These are phyloP conservation scores for Cyberlindnera subsufficiens DNA, from an alignment of 805 yeast genomes.

Conservation along the genomic window DNA sequence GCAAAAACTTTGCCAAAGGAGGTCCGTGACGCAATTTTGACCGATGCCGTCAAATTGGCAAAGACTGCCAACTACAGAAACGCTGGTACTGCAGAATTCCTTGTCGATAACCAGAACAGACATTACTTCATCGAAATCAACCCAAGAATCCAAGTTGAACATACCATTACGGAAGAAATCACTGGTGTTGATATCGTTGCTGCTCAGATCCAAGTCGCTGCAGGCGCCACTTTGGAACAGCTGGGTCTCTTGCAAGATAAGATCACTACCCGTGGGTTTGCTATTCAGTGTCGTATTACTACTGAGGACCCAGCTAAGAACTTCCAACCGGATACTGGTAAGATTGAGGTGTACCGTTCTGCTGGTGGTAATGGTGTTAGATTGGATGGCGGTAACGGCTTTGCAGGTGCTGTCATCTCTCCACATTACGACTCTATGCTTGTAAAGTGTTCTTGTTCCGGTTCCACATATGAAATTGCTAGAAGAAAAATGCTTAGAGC, in stretches of 20 bases:
- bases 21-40: conserved; percentile 86
- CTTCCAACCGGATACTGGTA: conserved; percentile 98
- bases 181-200: conserved; percentile 98
- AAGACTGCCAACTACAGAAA: conserved; percentile 84
- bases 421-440: conserved; percentile 98
- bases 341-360: conserved; percentile 94
- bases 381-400: conserved; percentile 97
- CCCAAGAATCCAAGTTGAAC: conserved; percentile 98
- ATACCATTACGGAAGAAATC: conserved; percentile 97
- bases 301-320: conserved; percentile 96
- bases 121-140: conserved; percentile 97
- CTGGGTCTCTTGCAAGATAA: conserved; percentile 91
- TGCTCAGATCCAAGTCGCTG: conserved; percentile 98
- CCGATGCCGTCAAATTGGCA: conserved; percentile 93
- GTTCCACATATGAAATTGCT: conserved; percentile 93
- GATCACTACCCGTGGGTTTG: conserved; percentile 94
- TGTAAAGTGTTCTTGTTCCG: conserved; percentile 97
- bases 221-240: conserved; percentile 91
- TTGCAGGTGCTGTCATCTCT: conserved; percentile 92
- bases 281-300: conserved; percentile 98
- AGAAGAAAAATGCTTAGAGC: conserved; percentile 98
- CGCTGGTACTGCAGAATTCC: conserved; percentile 98
- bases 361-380: conserved; percentile 99
- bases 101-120: conserved; percentile 88
- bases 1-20: conserved; percentile 80